Evolutionary conservation across 1,139 yeast genomes (phyloP), one percentile per base, ranked within the genome.

Genomic region (Yamadazyma jaroonii): DNA sequence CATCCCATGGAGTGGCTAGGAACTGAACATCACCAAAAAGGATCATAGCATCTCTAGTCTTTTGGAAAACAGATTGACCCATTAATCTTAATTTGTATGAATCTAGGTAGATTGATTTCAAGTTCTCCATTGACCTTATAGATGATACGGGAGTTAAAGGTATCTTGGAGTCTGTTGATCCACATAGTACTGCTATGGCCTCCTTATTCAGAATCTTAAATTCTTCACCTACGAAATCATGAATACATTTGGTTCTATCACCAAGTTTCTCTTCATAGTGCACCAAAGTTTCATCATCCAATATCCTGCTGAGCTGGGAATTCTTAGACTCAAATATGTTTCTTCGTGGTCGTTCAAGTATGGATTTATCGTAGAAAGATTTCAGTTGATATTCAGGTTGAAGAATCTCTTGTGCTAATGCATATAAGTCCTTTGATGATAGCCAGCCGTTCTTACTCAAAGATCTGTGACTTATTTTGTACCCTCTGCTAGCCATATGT

Each of bases 1-100:
- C 72, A 3, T 42, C 47, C 13, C 54, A 46, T 1, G 63, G 51
- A 6, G 59, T 45, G 0, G 71, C 56, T 10, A 67, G 52, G 41
- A 57, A 57, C 25, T 53, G 50, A 9, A 53, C 41, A 33, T 55
- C 60, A 3, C 56, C 47, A 43, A 66, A 67, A 3, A 63, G 20
- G 15, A 48, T 32, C 32, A 38, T 27, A 1, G 39, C 32, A 23
- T 46, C 43, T 29, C 37, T 48, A 14, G 50, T 46, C 11, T 36
- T 20, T 2, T 40, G 32, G 21, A 37, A 48, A 1, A 37, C 38
- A 6, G 31, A 25, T 36, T 42, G 9, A 30, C 60, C 47, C 26
- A 43, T 9, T 7, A 36, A 25, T 40, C 48, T 36, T 41, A 46
- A 32, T 29, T 45, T 49, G 9, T 29, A 37, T 4, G 56, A 38